A percentile compares a stretch with the other conserved stretches of the same genome.
Evolutionary conservation across 257 asterid genomes (phyloP).

Genomic region (Fraxinus quadrangulata): DNA sequence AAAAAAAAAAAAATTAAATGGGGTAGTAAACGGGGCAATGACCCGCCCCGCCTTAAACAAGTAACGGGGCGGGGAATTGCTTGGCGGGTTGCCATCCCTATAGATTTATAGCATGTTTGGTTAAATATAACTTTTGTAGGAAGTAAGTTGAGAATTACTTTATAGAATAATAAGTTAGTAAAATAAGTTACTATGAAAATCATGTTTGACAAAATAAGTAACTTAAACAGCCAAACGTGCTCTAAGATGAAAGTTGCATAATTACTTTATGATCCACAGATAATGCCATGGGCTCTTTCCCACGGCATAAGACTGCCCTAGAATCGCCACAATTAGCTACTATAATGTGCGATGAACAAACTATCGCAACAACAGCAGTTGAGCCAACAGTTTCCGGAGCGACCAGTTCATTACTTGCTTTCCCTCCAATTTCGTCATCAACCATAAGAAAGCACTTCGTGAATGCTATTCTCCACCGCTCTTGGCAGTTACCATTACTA

Average conservation of each 20-base stretch:
- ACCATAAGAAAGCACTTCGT: constrained; percentile 71
- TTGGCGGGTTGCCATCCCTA: too few relatives aligned
- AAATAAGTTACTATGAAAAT: constrained; percentile 2
- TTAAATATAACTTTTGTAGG: background rate
- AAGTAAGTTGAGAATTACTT: background rate
- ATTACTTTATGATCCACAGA: constrained; percentile 88
- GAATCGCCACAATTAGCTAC: constrained; percentile 96
- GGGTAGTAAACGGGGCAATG: too few relatives aligned
- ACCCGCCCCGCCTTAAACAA: too few relatives aligned
- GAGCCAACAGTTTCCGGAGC: constrained; percentile 96
- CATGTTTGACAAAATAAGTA: background rate
- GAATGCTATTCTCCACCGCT: constrained; percentile 72
- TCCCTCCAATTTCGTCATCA: constrained; percentile 79
- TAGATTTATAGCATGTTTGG: background rate
- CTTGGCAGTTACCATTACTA: constrained; percentile 44
- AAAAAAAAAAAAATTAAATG: too few relatives aligned
- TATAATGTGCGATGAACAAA: constrained; percentile 92
- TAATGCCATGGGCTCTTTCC: constrained; percentile 75
- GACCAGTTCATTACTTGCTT: constrained; percentile 48
- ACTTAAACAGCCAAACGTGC: background rate
- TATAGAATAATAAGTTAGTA: background rate
- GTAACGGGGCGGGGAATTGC: too few relatives aligned
- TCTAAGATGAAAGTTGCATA: background rate
- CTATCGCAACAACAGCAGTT: constrained; percentile 82
- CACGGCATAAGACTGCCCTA: constrained; percentile 92